Conservation (phyloP, 768 basidiomycete species). For the Kwoniella sp. region DNA sequence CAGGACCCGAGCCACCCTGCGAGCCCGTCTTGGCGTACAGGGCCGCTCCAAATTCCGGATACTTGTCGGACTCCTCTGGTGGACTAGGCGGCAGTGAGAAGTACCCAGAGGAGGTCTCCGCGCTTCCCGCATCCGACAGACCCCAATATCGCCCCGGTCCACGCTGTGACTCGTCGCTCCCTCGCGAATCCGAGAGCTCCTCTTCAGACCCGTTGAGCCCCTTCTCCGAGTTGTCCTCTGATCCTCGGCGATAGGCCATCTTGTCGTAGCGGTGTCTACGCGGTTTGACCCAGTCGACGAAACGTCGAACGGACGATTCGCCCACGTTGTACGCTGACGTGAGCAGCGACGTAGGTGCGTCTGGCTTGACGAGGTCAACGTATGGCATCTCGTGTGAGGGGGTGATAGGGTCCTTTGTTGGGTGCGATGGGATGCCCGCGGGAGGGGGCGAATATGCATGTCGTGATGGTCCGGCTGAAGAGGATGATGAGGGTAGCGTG, state of each 20-base stretch:
- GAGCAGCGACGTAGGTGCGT: slow-evolving; percentile 5
- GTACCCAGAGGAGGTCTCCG: slow-evolving; percentile 18
- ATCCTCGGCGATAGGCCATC: slow-evolving; percentile 1
- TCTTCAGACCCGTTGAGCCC: slow-evolving; percentile 25
- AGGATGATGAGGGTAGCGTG: slow-evolving; percentile 2
- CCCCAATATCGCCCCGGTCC: slow-evolving; percentile 21
- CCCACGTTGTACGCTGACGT: slow-evolving; percentile 29
- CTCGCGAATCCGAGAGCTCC: slow-evolving; percentile 1
- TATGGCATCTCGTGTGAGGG: no score
- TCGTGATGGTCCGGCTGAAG: not conserved
- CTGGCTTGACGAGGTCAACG: not conserved
- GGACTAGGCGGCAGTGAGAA: slow-evolving; percentile 36
- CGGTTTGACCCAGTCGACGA: slow-evolving; percentile 14
- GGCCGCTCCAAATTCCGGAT: slow-evolving; percentile 6
- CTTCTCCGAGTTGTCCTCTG: slow-evolving; percentile 22
- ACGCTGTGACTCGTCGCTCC: slow-evolving; percentile 7
- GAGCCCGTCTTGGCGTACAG: not conserved
- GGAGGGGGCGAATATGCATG: not conserved
- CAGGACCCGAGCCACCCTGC: not conserved
- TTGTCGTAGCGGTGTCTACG: not conserved
- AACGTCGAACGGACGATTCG: slow-evolving; percentile 20
- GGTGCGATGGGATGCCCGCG: no score
- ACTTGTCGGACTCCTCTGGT: slow-evolving; percentile 10
- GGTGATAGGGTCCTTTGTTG: no score
- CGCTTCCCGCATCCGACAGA: slow-evolving; percentile 5